These are phyloP conservation scores for Strobilomyces echinocephalus DNA, from an alignment of 768 basidiomycete species.

Conservation along the genomic window DNA sequence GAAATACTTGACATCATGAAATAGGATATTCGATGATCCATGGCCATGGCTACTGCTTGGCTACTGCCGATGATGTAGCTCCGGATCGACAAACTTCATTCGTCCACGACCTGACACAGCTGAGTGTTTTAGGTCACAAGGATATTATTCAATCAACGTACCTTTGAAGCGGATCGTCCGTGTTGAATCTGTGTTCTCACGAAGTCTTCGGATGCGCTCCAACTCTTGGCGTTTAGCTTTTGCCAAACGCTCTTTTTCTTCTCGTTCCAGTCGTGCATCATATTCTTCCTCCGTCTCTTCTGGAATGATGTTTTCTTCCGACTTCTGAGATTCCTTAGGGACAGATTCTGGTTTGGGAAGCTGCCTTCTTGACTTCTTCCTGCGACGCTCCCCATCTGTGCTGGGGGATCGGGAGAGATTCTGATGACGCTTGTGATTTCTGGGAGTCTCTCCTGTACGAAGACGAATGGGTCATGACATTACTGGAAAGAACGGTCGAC, in stretches of 20 bases:
- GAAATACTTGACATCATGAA: not conserved
- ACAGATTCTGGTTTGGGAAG: not conserved
- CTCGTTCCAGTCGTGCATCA: conserved; percentile 60
- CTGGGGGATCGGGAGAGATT: conserved; percentile 27
- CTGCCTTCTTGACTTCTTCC: conserved; percentile 26
- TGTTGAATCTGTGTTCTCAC: conserved; percentile 29
- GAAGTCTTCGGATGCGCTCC: conserved; percentile 40
- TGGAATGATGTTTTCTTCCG: conserved; percentile 6
- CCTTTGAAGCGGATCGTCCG: conserved; percentile 66
- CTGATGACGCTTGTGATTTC: conserved; percentile 19
- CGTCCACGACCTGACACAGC: conserved; percentile 48
- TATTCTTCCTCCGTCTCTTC: conserved; percentile 72
- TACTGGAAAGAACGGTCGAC: not conserved
- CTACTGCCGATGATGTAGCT: conserved; percentile 33
- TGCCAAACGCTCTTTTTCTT: conserved; percentile 57
- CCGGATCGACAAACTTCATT: conserved; percentile 67
- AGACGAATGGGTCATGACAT: not conserved
- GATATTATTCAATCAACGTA: conserved; percentile 13
- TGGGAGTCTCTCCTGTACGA: conserved; percentile 5
- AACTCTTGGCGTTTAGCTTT: conserved; percentile 45
- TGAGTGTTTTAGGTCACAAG: not conserved
- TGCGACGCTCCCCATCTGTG: conserved; percentile 23
- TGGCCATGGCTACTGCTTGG: conserved; percentile 7
- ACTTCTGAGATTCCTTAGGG: conserved; percentile 7
- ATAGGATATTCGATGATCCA: not conserved